Percentiles rank a stretch among this genome's conserved stretches.
Evolutionary conservation across 805 yeast species (phyloP).

Genomic region (Pichia sporocuriosa): DNA sequence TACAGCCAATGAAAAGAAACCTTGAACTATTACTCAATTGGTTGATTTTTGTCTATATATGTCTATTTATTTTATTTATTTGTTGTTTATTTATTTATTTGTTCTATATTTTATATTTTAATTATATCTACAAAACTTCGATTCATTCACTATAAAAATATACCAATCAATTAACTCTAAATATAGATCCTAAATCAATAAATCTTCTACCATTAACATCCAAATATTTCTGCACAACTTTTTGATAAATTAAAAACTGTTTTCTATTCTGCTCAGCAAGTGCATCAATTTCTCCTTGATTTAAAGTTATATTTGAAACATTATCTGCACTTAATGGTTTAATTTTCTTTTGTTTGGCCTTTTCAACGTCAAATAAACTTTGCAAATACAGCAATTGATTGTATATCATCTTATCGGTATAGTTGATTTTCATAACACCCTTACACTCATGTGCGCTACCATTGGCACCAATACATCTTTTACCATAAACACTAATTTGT

Average conservation of each 20-base stretch:
- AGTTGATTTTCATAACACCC: slow-evolving; percentile 75
- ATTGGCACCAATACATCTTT: slow-evolving; percentile 64
- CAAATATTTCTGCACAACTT: slow-evolving; percentile 66
- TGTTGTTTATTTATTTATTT: background rate
- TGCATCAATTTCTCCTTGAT: slow-evolving; percentile 56
- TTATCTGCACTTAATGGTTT: slow-evolving; percentile 40
- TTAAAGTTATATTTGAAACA: slow-evolving; percentile 22
- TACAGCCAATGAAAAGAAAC: slow-evolving; percentile 1
- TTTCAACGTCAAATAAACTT: slow-evolving; percentile 74
- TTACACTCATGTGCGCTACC: slow-evolving; percentile 61
- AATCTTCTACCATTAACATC: slow-evolving; percentile 81
- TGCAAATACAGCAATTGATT: slow-evolving; percentile 78
- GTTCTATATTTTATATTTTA: background rate
- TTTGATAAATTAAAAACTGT: slow-evolving; percentile 44
- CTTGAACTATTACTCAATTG: background rate
- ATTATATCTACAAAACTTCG: background rate
- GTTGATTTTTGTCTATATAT: background rate
- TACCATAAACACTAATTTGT: slow-evolving; percentile 85
- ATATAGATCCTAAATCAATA: slow-evolving; percentile 80
- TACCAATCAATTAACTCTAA: slow-evolving; percentile 25
- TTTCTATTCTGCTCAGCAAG: slow-evolving; percentile 74
- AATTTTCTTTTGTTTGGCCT: slow-evolving; percentile 52
- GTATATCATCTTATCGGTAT: slow-evolving; percentile 73
- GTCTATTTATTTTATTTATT: background rate
- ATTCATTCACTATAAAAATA: background rate